These are phyloP conservation scores for Aspergillus kassunensis DNA, from an alignment of 495 filamentous ascomycete species.

Conservation along the genomic window DNA sequence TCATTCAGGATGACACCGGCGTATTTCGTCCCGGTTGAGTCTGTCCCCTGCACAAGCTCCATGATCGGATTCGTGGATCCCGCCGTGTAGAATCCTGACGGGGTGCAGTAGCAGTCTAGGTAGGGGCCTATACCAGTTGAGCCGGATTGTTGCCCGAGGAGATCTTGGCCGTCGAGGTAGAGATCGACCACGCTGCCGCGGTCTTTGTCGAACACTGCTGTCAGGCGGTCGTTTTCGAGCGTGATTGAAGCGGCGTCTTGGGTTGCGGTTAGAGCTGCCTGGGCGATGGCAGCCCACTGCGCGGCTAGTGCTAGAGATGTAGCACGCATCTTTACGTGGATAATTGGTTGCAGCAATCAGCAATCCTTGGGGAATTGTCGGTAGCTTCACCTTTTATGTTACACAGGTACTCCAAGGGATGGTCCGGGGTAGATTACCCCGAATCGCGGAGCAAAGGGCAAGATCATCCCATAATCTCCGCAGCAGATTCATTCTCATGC, in stretches of 20 bases:
- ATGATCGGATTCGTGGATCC: conserved; percentile 42
- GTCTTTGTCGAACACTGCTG: conserved; percentile 39
- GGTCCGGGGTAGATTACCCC: conserved; percentile 4
- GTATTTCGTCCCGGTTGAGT: conserved; percentile 43
- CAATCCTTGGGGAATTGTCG: background rate
- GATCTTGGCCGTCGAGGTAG: conserved; percentile 45
- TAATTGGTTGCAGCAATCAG: too few relatives aligned
- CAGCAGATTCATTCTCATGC: background rate
- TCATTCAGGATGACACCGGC: conserved; percentile 51
- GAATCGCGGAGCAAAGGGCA: conserved; percentile 1
- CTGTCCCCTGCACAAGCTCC: conserved; percentile 45
- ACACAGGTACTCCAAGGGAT: background rate
- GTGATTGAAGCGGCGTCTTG: conserved; percentile 27
- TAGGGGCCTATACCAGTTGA: conserved; percentile 49
- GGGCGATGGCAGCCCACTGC: conserved; percentile 10
- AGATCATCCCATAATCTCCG: background rate
- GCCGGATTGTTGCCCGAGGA: conserved; percentile 43
- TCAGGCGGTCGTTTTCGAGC: conserved; percentile 47
- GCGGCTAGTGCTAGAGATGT: conserved; percentile 2
- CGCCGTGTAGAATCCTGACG: conserved; percentile 50
- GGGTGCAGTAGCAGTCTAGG: conserved; percentile 56
- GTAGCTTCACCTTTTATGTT: background rate
- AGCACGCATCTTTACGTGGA: conserved; percentile 16
- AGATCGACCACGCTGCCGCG: conserved; percentile 40
- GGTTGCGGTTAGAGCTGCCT: conserved; percentile 22